Base-by-base conservation (phyloP, 2,329 filamentous ascomycete species). In the Chrysoporthe cubensis region DNA sequence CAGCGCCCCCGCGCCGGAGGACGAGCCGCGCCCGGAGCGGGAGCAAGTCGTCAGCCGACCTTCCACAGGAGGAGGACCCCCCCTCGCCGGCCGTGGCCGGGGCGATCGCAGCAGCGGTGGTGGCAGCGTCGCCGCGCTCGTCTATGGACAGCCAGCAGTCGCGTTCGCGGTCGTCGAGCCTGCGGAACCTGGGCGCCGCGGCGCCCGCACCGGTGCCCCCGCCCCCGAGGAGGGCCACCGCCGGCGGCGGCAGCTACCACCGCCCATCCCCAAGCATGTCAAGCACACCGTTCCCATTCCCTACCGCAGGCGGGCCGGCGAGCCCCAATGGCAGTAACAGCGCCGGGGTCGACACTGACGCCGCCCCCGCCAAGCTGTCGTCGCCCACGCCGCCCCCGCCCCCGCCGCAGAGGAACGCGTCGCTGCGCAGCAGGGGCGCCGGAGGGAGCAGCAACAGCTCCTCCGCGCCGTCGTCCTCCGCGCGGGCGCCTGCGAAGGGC, bases 121-220 rank as follows among this genome's bases (percentile, higher is more conserved):
- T 78, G 40, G 42, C 65, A n/a, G 54, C 68, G 6, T 76, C 80
- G 18, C 78, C 80, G 5, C 81, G 84, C 2, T 83, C 84, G 11
- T 87, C 85, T 0, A 65, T 82, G 9, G 84, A 86, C n/a, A 87
- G 85, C 8, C 79, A 76, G 5, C 76, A 79, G 4, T 83, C 83
- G 1, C 80, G 82, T 8, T 83, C 83, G 1, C 80, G 82, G 8
- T 77, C 83, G 4, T 82, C 82, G 26, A 84, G 81, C 69, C 72
- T 81, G 44, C 82, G 82, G 52, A 61, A 61, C 21, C 76, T 79
- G 62, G 78, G 77, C 66, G 73, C 76, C 21, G 77, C 78, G 65
- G 81, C 80, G 0, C 86, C 85, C 0, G 81, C 83, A 11, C 86
- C 87, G 18, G 81, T 83, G 9, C 86, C 87, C 18, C 86, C 87